These are phyloP conservation scores for Aaosphaeria pasadenensis DNA, from an alignment of 2,329 filamentous ascomycete genomes.

Conservation along the genomic window DNA sequence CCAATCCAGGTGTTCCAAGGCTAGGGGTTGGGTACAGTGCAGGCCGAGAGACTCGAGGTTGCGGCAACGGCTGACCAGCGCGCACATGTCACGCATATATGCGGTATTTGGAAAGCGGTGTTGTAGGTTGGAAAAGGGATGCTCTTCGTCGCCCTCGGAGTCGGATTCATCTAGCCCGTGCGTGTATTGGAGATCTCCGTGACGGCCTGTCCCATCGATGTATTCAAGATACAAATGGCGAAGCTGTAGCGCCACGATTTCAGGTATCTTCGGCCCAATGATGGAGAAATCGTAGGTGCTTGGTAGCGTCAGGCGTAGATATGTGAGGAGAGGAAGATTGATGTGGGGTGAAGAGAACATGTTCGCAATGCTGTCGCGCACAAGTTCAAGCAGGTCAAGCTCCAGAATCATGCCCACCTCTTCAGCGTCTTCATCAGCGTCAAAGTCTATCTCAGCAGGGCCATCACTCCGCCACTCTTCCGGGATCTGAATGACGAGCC, in stretches of 20 bases:
- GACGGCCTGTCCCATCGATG: slow-evolving; percentile 5
- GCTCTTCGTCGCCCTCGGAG: slow-evolving; percentile 2
- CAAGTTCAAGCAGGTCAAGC: background rate
- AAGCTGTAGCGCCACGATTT: background rate
- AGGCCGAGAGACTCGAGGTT: slow-evolving; percentile 7
- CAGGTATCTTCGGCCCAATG: slow-evolving; percentile 1
- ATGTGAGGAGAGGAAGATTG: slow-evolving; percentile 2
- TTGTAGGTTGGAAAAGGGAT: slow-evolving; percentile 6
- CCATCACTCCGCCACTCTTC: background rate
- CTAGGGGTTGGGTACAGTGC: slow-evolving; percentile 2
- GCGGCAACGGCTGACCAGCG: slow-evolving; percentile 2
- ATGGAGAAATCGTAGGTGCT: slow-evolving; percentile 6
- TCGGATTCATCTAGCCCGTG: background rate
- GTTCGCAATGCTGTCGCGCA: background rate
- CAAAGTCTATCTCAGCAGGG: background rate
- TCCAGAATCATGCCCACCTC: background rate
- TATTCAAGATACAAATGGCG: slow-evolving; percentile 6
- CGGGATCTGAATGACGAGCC: background rate
- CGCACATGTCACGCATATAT: slow-evolving; percentile 5
- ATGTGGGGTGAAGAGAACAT: slow-evolving; percentile 1
- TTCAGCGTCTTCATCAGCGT: background rate
- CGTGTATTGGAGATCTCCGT: slow-evolving; percentile 1
- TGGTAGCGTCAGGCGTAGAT: slow-evolving; percentile 5
- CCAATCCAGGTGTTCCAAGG: slow-evolving; percentile 3
- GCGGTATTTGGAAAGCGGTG: slow-evolving; percentile 1